Evolutionary conservation across 768 basidiomycete genomes (phyloP), one percentile per base, ranked within the genome.

Genomic region (Boletales sp.): DNA sequence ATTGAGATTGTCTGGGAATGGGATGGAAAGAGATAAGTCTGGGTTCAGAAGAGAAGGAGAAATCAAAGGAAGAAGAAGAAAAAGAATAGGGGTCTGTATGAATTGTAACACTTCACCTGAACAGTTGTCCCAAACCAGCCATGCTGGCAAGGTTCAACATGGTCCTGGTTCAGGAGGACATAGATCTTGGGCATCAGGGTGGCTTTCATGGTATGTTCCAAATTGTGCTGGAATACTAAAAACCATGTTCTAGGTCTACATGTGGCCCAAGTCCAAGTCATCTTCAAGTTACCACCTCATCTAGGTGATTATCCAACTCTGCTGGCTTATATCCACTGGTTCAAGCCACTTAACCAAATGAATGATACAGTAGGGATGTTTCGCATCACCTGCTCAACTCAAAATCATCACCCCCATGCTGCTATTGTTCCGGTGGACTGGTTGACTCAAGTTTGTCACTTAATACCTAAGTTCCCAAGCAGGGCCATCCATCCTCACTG

Each of bases 281-380:
- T 69, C 13, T 69, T 69, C 41, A 40, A 53, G 35, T 52, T 67
- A 8, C 64, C 62, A 10, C 19, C 34, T 5, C 34, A 55, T 12
- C 60, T 47, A 13, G 51, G 47, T 1, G 6, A 24, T 8, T 53
- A 50, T 17, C n/a, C 49, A 3, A 51, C 60, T 24, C 62, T 59
- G 0, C 50, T 69, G 15, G 64, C 59, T 0, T 67, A 66, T 41
- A 40, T 69, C 11, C 59, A 68, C 29, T 67, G 60, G 62, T 65
- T 62, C 32, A 45, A 45, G 35, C 43, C 42, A 19, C 9, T 39
- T 11, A 9, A 9, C 17, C 37, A 38, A 2, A 34, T 34, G 12
- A 11, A 34, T 11, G 15, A 34, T 13, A 34, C 12, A 5, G 12
- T 34, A 11, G 13, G 15, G 12, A 34, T 34, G 34, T 34, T 34